A percentile compares a stretch with the other conserved stretches of the same genome.
These are phyloP conservation scores for Fusarium nisikadoi DNA, from an alignment of 2,329 filamentous ascomycete genomes.

Conservation along the genomic window DNA sequence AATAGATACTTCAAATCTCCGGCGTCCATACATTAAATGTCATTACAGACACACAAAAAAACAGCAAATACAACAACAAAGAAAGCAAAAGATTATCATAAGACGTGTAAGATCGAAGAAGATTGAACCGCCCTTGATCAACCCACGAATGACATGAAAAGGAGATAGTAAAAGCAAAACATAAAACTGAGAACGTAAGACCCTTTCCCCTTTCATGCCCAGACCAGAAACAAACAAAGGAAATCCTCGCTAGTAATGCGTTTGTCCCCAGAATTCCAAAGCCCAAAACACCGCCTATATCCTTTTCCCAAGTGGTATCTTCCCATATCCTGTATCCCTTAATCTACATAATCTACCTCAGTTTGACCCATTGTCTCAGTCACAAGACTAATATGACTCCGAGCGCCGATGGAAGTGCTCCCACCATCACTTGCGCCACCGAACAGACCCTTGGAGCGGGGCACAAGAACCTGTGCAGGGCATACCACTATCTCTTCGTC, in stretches of 20 bases:
- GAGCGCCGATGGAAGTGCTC: conserved; percentile 55
- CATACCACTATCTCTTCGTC: conserved; percentile 96
- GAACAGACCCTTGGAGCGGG: conserved; percentile 56
- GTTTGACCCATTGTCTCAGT: conserved; percentile 48
- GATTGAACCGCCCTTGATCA: conserved; percentile 7
- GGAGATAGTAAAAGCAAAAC: conserved; percentile 8
- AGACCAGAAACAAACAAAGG: conserved; percentile 14
- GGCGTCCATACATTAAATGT: conserved; percentile 18
- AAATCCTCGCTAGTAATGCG: conserved; percentile 26
- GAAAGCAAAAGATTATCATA: not conserved
- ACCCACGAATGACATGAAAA: not conserved
- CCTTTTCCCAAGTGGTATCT: conserved; percentile 35
- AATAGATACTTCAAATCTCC: conserved; percentile 11
- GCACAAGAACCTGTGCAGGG: conserved; percentile 91
- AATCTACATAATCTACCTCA: conserved; percentile 50
- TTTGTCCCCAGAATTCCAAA: conserved; percentile 10
- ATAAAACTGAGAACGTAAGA: conserved; percentile 35
- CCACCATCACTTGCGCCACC: conserved; percentile 65
- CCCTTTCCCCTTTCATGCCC: conserved; percentile 1
- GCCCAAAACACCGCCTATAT: conserved; percentile 32
- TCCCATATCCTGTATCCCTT: conserved; percentile 44
- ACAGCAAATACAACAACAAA: not conserved
- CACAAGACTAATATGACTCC: conserved; percentile 52
- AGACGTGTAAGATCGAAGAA: conserved; percentile 5
- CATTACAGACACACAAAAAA: not conserved